phyloP scores from a whole-genome alignment of 768 basidiomycete species.

The Pulveroboletus frians region DNA sequence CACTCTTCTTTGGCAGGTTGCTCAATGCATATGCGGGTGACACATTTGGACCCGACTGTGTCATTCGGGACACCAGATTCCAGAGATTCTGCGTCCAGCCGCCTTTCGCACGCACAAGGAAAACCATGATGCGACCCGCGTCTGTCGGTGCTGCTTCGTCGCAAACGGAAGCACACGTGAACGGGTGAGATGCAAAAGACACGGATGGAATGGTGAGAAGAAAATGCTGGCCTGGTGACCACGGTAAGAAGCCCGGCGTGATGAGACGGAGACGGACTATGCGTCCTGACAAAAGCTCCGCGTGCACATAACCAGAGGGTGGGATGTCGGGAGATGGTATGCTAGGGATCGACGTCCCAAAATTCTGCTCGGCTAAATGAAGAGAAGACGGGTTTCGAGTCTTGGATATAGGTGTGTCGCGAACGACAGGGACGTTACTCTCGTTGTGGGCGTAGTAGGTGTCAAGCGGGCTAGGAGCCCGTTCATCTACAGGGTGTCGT shows the following conservation, averaged over 20 bases:
- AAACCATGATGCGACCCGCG: constrained; percentile 51
- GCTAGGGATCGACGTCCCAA: background rate
- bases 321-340: constrained; percentile 35
- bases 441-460: constrained; percentile 15
- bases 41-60: constrained; percentile 25
- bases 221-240: constrained; percentile 80
- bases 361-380: background rate
- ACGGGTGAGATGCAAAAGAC: constrained; percentile 65
- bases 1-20: constrained; percentile 38
- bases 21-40: constrained; percentile 1
- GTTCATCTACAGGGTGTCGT: constrained; percentile 4
- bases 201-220: constrained; percentile 62
- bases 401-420: background rate
- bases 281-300: constrained; percentile 63
- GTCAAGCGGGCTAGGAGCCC: constrained; percentile 24
- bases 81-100: constrained; percentile 69
- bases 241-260: constrained; percentile 49
- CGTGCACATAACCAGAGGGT: constrained; percentile 64
- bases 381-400: background rate
- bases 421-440: background rate
- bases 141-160: constrained; percentile 42
- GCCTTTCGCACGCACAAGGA: constrained; percentile 63
- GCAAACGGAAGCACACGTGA: constrained; percentile 61
- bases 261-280: constrained; percentile 66
- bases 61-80: constrained; percentile 43